Percentiles rank a stretch among this genome's conserved stretches.
Conservation (phyloP, 352 stramenopile genomes). For the Phytophthora capsici region DNA sequence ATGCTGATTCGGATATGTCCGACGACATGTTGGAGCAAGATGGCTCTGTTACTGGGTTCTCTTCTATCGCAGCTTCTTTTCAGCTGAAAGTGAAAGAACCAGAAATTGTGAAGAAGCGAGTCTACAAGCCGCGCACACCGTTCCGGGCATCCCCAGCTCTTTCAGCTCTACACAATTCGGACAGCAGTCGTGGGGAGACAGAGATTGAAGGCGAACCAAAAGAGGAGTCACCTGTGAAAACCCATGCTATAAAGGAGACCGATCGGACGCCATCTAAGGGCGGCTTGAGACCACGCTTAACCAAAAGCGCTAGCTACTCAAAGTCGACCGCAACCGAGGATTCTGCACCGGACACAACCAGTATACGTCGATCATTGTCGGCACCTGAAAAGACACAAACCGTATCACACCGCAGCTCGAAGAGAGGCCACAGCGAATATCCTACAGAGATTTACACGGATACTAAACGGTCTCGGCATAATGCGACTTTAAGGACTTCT, state of each 20-base stretch:
- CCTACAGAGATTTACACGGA: not conserved
- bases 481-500: not conserved
- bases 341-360: not conserved
- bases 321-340: slow-evolving; percentile 4
- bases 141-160: slow-evolving; percentile 42
- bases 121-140: slow-evolving; percentile 50
- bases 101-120: slow-evolving; percentile 36
- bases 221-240: slow-evolving; percentile 30
- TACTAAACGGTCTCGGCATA: slow-evolving; percentile 33
- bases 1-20: slow-evolving; percentile 67
- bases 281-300: slow-evolving; percentile 6
- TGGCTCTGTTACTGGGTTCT: slow-evolving; percentile 46
- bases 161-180: slow-evolving; percentile 36
- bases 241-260: not conserved
- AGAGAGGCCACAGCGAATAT: slow-evolving; percentile 18
- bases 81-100: slow-evolving; percentile 32
- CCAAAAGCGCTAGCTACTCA: slow-evolving; percentile 26
- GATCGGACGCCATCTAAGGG: not conserved
- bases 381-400: slow-evolving; percentile 26
- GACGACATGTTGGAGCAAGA: slow-evolving; percentile 81
- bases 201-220: slow-evolving; percentile 69
- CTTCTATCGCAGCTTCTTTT: slow-evolving; percentile 63
- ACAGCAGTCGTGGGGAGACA: slow-evolving; percentile 66
- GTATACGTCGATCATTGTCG: slow-evolving; percentile 30
- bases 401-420: slow-evolving; percentile 5